Evolutionary conservation across 208 protist species (phyloP), one percentile per base, ranked within the genome.

Genomic region (Leishmania arabica): DNA sequence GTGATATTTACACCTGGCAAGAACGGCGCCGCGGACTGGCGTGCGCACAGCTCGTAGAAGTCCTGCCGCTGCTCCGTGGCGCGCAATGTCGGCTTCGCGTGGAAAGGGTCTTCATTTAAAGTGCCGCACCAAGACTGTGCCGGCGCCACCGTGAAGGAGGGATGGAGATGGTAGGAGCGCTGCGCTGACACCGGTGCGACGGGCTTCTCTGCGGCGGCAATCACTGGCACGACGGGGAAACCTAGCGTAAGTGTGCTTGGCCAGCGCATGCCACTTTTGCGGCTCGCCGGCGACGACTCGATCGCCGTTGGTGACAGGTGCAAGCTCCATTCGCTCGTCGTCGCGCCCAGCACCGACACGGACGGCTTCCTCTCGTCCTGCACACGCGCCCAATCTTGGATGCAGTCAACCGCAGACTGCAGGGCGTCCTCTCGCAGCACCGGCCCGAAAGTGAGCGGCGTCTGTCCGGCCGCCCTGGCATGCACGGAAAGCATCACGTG

Each of bases 401-500:
- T 53, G 7, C 80, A 31, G 0, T 71, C 72, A 15, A 77, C 78
- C 0, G 83, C 37, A 15, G 85, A 89, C 31, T 81, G 76, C 54
- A 91, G 83, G 9, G 84, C 83, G 40, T 83, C 76, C 42, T 84
- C 83, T 19, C 88, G 84, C 79, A 80, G 81, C 13, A 91, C 78
- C 49, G 88, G 85, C 24, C 62, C 77, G 4, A 91, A 64, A 3
- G 0, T 62, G 5, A 91, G 80, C 19, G 84, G 64, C 31, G 65
- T 64, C 27, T 86, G 73, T n/a, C 77, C 56, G 24, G 80, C 54
- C 11, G 83, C 60, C 40, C 84, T 82, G 47, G 81, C 83, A 71
- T 91, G 87, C 19, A 94, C 82, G n/a, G 70, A 49, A 49, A 94
- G 86, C 62, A 94, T 60, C 3, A 34, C 80, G n/a, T 75, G 81